Evolutionary conservation across 176 grass and related monocot genomes (phyloP), one percentile per base, ranked within the genome.

Genomic region (Rhynchospora pubera): DNA sequence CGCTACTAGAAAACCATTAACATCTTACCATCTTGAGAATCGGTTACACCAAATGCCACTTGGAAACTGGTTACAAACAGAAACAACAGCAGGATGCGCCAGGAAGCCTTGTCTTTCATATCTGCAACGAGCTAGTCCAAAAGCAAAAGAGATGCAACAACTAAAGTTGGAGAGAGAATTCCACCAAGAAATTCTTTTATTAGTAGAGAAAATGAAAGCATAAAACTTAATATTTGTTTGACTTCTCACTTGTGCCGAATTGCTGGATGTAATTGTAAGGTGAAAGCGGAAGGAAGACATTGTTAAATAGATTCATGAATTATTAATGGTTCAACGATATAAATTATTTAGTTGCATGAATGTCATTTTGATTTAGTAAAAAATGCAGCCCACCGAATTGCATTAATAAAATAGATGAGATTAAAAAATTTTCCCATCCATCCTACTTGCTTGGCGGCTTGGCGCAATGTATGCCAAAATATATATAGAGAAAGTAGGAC

Each of bases 21-120:
- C 45, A 83, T 24, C 83, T 94, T 88, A 98, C 95, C 90, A 85
- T 98, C 95, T 75, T 93, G 89, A n/a, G 82, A 43, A 78, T 91
- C 86, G 0, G 92, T 93, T 76, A 83, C 67, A 72, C 87, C 70
- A 72, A 64, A 85, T 57, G 89, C 72, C 72, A 82, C 55, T 32
- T 10, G 75, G 13, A 93, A 18, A 61, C 84, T 57, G 39, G 82
- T 66, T 44, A 91, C 77, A 87, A 84, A 77, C 56, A 88, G 16
- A 83, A 94, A 83, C 78, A 93, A 71, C 65, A 90, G 72, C 64
- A 97, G 57, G n/a, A 90, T 18, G 52, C 32, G 14, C 69, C 43
- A 84, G 80, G 85, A 88, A 80, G 1, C 77, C 88, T 59, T 77
- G 51, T 46, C 30, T 50, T 13, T 23, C 51, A 42, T 43, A 8